These are phyloP conservation scores for Clavispora fructus DNA, from an alignment of 805 yeast species.

Conservation along the genomic window DNA sequence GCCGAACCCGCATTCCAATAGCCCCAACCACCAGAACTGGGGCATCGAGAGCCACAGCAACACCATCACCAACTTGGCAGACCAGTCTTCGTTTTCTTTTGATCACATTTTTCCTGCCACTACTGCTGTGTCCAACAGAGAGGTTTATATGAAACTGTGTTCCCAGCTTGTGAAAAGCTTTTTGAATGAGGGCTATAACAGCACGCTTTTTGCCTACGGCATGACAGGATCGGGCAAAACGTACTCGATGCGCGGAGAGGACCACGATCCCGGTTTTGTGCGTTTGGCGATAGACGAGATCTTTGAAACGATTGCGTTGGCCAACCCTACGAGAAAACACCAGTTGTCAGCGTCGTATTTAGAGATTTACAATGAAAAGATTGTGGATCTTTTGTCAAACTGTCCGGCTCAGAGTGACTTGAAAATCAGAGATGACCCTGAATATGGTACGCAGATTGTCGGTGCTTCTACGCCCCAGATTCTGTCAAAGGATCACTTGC, in stretches of 20 bases:
- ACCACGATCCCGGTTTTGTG: slow-evolving; percentile 62
- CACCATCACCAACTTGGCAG: slow-evolving; percentile 44
- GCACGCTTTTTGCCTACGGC: slow-evolving; percentile 90
- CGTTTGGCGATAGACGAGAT: slow-evolving; percentile 59
- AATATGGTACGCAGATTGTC: slow-evolving; percentile 65
- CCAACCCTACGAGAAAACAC: slow-evolving; percentile 25
- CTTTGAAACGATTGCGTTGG: slow-evolving; percentile 41
- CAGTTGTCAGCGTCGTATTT: slow-evolving; percentile 63
- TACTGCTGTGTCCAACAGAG: slow-evolving; percentile 39
- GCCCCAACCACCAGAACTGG: slow-evolving; percentile 40
- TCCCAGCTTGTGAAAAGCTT: slow-evolving; percentile 47
- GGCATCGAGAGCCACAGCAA: slow-evolving; percentile 33
- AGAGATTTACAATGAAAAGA: slow-evolving; percentile 83
- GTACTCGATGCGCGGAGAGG: slow-evolving; percentile 74
- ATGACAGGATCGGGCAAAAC: slow-evolving; percentile 95
- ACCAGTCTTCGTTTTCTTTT: slow-evolving; percentile 59
- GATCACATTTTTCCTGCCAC: slow-evolving; percentile 72
- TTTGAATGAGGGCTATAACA: slow-evolving; percentile 69
- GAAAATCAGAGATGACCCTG: slow-evolving; percentile 71
- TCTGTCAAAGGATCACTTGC: slow-evolving; percentile 51
- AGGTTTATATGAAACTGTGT: slow-evolving; percentile 58
- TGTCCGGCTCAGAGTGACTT: slow-evolving; percentile 53
- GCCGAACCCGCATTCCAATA: slow-evolving; percentile 56
- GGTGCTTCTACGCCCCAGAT: slow-evolving; percentile 68
- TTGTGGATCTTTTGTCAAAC: slow-evolving; percentile 48